A percentile compares a stretch with the other conserved stretches of the same genome.
These are phyloP conservation scores for Tylopilus subfusipes DNA, from an alignment of 768 basidiomycete genomes.

Conservation along the genomic window DNA sequence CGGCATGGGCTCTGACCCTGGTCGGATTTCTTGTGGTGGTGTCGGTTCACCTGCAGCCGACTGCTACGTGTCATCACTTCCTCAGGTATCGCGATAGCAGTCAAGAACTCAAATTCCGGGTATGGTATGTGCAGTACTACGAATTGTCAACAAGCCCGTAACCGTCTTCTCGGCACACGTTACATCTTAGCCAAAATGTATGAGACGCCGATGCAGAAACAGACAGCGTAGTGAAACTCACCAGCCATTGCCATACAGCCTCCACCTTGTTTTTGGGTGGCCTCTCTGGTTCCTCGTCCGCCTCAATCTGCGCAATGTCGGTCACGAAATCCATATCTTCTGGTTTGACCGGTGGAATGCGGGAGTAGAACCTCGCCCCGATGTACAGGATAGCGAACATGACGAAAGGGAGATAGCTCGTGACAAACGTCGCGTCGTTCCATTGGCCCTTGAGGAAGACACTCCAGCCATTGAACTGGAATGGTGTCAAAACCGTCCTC, in stretches of 20 bases:
- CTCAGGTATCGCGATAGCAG: neutral
- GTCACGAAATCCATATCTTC: slow-evolving; percentile 84
- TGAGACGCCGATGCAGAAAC: neutral
- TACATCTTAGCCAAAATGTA: slow-evolving; percentile 18
- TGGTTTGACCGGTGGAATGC: slow-evolving; percentile 27
- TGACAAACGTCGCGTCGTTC: slow-evolving; percentile 68
- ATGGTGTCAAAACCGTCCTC: slow-evolving; percentile 29
- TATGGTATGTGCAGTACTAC: slow-evolving; percentile 4
- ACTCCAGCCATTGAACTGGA: slow-evolving; percentile 45
- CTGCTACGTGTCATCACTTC: neutral
- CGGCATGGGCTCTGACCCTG: too few relatives aligned
- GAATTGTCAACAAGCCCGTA: neutral
- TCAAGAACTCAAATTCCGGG: neutral
- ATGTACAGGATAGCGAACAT: slow-evolving; percentile 76
- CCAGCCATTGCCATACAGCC: slow-evolving; percentile 77
- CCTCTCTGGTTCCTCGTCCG: slow-evolving; percentile 65
- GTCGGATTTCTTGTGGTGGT: too few relatives aligned
- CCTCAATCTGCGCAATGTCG: slow-evolving; percentile 67
- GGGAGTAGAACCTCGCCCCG: slow-evolving; percentile 47
- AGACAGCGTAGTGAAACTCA: slow-evolving; percentile 36
- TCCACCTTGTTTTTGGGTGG: slow-evolving; percentile 66
- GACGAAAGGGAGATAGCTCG: slow-evolving; percentile 72
- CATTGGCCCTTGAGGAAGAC: slow-evolving; percentile 55
- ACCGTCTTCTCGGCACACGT: neutral
- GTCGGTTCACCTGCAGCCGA: too few relatives aligned